Percentiles rank a stretch among this genome's conserved stretches.
These are phyloP conservation scores for Aspergillus tamarii DNA, from an alignment of 2,329 filamentous ascomycete species.

Conservation along the genomic window DNA sequence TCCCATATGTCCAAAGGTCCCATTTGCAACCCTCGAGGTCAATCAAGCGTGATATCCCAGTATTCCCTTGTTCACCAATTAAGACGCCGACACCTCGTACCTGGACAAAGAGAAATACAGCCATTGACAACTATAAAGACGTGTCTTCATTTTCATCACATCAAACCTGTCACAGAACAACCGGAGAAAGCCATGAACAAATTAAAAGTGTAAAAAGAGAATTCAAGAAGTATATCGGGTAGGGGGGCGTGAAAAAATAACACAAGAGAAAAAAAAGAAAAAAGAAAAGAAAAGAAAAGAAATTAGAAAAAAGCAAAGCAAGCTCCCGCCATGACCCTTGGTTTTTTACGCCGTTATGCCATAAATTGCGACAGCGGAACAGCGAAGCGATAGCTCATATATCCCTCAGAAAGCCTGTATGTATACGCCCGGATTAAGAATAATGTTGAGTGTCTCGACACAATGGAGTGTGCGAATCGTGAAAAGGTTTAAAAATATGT, in stretches of 20 bases:
- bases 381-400: constrained; percentile 33
- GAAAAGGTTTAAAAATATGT: constrained; percentile 28
- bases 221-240: constrained; percentile 14
- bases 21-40: constrained; percentile 23
- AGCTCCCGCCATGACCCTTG: constrained; percentile 27
- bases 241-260: constrained; percentile 16
- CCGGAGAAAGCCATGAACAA: constrained; percentile 26
- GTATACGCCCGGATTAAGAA: constrained; percentile 43
- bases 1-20: constrained; percentile 28
- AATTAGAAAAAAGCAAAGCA: constrained; percentile 23
- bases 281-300: constrained; percentile 14
- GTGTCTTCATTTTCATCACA: constrained; percentile 29
- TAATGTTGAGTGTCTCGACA: constrained; percentile 19
- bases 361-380: constrained; percentile 27
- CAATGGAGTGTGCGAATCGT: constrained; percentile 9
- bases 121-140: constrained; percentile 26
- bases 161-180: constrained; percentile 23
- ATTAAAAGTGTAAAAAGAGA: constrained; percentile 16
- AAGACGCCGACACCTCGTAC: constrained; percentile 29
- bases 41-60: constrained; percentile 25
- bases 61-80: constrained; percentile 22
- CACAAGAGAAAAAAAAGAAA: constrained; percentile 22
- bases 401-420: constrained; percentile 39
- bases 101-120: constrained; percentile 27
- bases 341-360: constrained; percentile 39